These are phyloP conservation scores for Massarina eburnea DNA, from an alignment of 2,329 filamentous ascomycete genomes.

Conservation along the genomic window DNA sequence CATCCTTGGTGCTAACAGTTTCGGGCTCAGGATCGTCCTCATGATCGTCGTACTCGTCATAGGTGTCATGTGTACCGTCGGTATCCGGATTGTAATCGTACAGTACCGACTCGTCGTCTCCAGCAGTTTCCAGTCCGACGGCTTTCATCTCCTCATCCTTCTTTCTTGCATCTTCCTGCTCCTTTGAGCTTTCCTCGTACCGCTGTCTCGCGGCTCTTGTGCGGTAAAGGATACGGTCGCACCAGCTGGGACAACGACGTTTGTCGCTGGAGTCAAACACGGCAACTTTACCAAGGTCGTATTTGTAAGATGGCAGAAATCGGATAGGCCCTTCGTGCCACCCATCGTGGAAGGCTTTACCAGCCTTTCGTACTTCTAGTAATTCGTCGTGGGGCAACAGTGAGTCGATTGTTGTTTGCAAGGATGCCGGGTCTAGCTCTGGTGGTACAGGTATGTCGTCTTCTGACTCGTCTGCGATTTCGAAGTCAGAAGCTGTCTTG, in stretches of 20 bases:
- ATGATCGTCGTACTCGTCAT: constrained; percentile 31
- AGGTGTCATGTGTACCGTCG: constrained; percentile 58
- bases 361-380: constrained; percentile 67
- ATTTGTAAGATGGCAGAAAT: constrained; percentile 96
- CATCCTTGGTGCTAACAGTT: constrained; percentile 60
- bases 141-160: constrained; percentile 85
- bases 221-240: constrained; percentile 87
- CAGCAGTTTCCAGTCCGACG: constrained; percentile 71
- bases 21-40: constrained; percentile 48
- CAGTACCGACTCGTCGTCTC: constrained; percentile 77
- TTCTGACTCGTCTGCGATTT: constrained; percentile 8
- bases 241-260: constrained; percentile 90
- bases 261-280: constrained; percentile 97
- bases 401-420: constrained; percentile 86
- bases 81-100: constrained; percentile 89
- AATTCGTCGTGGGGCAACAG: constrained; percentile 90
- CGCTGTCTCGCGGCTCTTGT: constrained; percentile 70
- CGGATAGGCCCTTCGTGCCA: constrained; percentile 87
- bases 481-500: constrained; percentile 14
- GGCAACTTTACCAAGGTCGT: constrained; percentile 89
- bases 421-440: constrained; percentile 75
- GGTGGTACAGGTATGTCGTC: constrained; percentile 41
- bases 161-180: constrained; percentile 67
- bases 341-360: constrained; percentile 85
- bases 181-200: constrained; percentile 64